phyloP scores from a whole-genome alignment of 768 basidiomycete species.

The Goffeauzyma gilvescens region DNA sequence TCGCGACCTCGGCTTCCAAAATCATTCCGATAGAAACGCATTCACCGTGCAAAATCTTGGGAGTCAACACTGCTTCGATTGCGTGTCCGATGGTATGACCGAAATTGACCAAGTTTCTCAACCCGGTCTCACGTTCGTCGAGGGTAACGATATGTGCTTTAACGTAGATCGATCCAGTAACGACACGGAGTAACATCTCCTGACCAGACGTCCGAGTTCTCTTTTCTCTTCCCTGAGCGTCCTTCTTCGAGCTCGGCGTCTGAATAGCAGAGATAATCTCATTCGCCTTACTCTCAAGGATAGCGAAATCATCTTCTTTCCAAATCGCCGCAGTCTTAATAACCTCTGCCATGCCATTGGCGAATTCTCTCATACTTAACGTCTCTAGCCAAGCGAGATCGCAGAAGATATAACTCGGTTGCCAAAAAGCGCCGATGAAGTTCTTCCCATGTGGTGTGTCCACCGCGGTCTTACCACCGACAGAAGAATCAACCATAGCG shows the following conservation, averaged over 20 bases:
- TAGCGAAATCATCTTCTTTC: slow-evolving; percentile 73
- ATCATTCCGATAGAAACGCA: slow-evolving; percentile 93
- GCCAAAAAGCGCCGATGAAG: slow-evolving; percentile 95
- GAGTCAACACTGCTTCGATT: slow-evolving; percentile 87
- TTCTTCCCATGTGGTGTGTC: slow-evolving; percentile 98
- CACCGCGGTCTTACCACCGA: slow-evolving; percentile 98
- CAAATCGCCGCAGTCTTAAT: slow-evolving; percentile 99
- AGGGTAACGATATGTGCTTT: slow-evolving; percentile 94
- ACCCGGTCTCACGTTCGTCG: slow-evolving; percentile 87
- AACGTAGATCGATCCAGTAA: slow-evolving; percentile 79
- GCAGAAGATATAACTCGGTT: slow-evolving; percentile 91
- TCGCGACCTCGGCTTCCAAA: slow-evolving; percentile 80
- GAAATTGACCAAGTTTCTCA: slow-evolving; percentile 97
- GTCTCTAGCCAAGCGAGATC: slow-evolving; percentile 91
- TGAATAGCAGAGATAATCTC: slow-evolving; percentile 71
- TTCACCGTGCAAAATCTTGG: slow-evolving; percentile 85
- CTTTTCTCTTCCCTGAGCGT: slow-evolving; percentile 34
- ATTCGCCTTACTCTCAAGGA: slow-evolving; percentile 64
- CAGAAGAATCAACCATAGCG: slow-evolving; percentile 95
- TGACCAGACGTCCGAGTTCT: slow-evolving; percentile 49
- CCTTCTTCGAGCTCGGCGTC: slow-evolving; percentile 38
- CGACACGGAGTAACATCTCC: slow-evolving; percentile 69
- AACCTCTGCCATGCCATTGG: slow-evolving; percentile 98
- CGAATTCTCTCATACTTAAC: slow-evolving; percentile 74
- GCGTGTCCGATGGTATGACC: slow-evolving; percentile 98